Base-by-base conservation (phyloP, 2,329 filamentous ascomycete species). In the Clarireedia paspali region DNA sequence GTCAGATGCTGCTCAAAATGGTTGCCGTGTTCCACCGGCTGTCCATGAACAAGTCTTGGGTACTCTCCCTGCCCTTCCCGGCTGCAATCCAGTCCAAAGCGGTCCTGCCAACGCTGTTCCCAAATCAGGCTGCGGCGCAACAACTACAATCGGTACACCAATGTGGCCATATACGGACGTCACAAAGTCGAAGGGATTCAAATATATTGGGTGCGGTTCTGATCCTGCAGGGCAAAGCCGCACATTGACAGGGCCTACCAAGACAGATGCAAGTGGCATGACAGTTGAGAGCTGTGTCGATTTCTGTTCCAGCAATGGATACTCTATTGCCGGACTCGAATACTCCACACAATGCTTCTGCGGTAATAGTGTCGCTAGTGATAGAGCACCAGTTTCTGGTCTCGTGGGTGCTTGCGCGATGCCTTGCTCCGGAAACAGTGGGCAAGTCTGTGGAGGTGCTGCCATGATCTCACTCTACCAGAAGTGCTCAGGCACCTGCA, bases 191-290 rank as follows among this genome's bases (percentile, higher is more conserved):
- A 72, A 73, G 53, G 73, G 76, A 47, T 88, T 83, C 74, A 72
- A 73, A 45, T 77, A 81, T 60, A 67, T 78, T n/a, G 85, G 85
- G 55, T 89, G 85, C 71, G 85, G 79, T 64, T 74, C 71, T 27
- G 78, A 80, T 59, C 64, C 71, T 55, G 71, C 70, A 20, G 59
- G 59, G 48, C 60, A 70, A 51, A 73, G 75, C 42, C 74, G 73
- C 14, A 57, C 55, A 30, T 26, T 57, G 5, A 38, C 26, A 23
- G 47, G 58, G 6, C 46, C 48, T 17, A 17, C 34, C 4, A 40
- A 55, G 2, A 53, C 56, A 7, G 56, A 60, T 15, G 47, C 15
- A 9, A 54, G 50, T 9, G 51, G 45, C 9, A 63, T 62, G 60
- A 64, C 62, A n/a, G 49, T 63, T n/a, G 58, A 64, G 34, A 56